phyloP scores from a whole-genome alignment of 2,329 filamentous ascomycete genomes.

The Setomelanomma holmii region DNA sequence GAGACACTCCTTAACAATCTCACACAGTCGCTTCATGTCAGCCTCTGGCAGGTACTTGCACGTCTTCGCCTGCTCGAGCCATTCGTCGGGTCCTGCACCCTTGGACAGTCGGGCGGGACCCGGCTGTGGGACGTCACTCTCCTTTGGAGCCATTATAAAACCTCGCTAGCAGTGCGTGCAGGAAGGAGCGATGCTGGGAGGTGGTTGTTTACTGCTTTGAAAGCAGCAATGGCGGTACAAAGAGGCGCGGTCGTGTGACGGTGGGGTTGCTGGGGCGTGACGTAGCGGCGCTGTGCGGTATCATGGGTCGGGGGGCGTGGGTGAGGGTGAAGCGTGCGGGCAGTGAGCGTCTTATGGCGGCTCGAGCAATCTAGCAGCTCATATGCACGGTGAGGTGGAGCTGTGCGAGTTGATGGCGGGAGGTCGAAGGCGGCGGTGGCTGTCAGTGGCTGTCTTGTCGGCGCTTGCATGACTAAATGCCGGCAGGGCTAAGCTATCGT shows the following conservation, averaged over 20 bases:
- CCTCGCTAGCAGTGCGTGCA: not conserved
- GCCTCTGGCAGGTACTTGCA: slow-evolving; percentile 96
- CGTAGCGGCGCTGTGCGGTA: slow-evolving; percentile 28
- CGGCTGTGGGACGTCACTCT: slow-evolving; percentile 78
- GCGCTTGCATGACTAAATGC: slow-evolving; percentile 19
- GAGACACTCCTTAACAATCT: slow-evolving; percentile 97
- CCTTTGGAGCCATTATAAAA: slow-evolving; percentile 53
- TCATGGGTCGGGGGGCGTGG: slow-evolving; percentile 22
- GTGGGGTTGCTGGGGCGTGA: slow-evolving; percentile 38
- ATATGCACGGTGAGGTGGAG: slow-evolving; percentile 18
- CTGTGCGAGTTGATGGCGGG: not conserved
- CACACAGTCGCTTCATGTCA: slow-evolving; percentile 98
- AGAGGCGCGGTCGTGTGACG: slow-evolving; percentile 36
- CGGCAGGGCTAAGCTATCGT: slow-evolving; percentile 9
- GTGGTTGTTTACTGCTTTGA: not conserved
- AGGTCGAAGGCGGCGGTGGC: slow-evolving; percentile 7
- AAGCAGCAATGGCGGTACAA: slow-evolving; percentile 15
- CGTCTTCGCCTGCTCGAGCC: slow-evolving; percentile 94
- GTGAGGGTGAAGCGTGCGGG: not conserved
- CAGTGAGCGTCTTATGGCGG: not conserved
- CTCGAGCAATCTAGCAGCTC: not conserved
- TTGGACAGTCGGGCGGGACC: slow-evolving; percentile 85
- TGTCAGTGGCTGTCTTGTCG: slow-evolving; percentile 15
- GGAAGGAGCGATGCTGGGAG: not conserved
- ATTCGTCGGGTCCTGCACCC: slow-evolving; percentile 90